phyloP scores from a whole-genome alignment of 805 yeast species.

The Scheffersomyces coipomensis region DNA sequence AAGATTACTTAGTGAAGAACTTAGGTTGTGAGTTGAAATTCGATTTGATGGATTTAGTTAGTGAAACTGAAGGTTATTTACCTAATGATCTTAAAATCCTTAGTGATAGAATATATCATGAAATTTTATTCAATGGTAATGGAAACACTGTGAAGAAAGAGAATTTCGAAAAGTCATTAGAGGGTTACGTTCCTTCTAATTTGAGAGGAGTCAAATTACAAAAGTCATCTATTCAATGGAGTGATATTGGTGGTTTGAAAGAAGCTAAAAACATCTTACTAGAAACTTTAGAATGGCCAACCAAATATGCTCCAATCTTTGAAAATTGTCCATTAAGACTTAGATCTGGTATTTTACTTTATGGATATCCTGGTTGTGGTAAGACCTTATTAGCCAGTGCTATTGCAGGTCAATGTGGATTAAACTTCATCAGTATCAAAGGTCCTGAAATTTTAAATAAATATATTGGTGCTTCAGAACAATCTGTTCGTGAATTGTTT shows the following conservation, averaged over 20 bases:
- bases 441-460: conserved; percentile 96
- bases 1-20: conserved; percentile 30
- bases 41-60: conserved; percentile 44
- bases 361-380: conserved; percentile 98
- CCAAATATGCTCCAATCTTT: conserved; percentile 93
- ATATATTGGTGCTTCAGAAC: conserved; percentile 97
- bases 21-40: conserved; percentile 34
- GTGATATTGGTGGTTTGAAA: conserved; percentile 83
- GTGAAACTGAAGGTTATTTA: conserved; percentile 85
- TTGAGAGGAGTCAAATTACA: conserved; percentile 84
- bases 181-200: conserved; percentile 74
- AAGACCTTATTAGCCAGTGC: conserved; percentile 92
- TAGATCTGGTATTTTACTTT: conserved; percentile 84
- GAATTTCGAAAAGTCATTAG: conserved; percentile 56
- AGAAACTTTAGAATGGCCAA: conserved; percentile 97
- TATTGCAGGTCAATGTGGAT: conserved; percentile 88
- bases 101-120: conserved; percentile 67
- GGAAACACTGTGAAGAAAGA: conserved; percentile 18
- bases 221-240: conserved; percentile 75
- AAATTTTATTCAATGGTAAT: conserved; percentile 27
- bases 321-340: conserved; percentile 81
- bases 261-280: conserved; percentile 73
- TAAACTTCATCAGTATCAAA: conserved; percentile 88
- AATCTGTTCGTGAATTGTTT: conserved; percentile 87
- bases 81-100: conserved; percentile 78